Evolutionary conservation across 192 early-diverging fungal genomes (phyloP), one percentile per base, ranked within the genome.

Genomic region (Coemansia erecta): DNA sequence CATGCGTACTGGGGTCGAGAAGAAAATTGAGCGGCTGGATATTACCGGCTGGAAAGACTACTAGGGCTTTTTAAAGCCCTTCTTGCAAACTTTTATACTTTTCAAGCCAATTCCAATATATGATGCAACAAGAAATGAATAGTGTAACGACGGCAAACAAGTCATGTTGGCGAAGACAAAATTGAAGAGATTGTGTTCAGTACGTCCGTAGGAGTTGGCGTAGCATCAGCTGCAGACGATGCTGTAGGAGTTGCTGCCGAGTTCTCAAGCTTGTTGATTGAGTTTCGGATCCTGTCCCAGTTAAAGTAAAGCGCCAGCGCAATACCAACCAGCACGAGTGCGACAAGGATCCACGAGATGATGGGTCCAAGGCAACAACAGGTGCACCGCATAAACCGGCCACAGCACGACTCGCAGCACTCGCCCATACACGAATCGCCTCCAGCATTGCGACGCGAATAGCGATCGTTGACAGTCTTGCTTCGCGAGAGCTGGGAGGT

Each of bases 1-100:
- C 26, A 92, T 92, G 89, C 94, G 98, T 53, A 65, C 72, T 19
- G 91, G 92, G 58, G 97, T 99, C 9, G 72, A 94, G 53, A 82
- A 66, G 28, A 99, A 99, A 80, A 90, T 94, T 18, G 89, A 89
- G 22, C 85, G 69, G 40, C 73, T 99, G 58, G 87, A 90, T 31
- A 63, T 72, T 6, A 84, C 88, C 49, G 93, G 93, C 14, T 95
- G 92, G 92, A 87, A 92, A 49, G 82, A 85, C 23, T 97, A 97
- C 57, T 68, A 58, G 21, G 4, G 8, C 9, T 8, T 21, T 56
- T 44, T 44, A 44, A 15, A 44, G 5, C 4, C 17, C 5, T 44
- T 17, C 13, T 9, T 44, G 15, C 4, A 4, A 44, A 17, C 11
- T 8, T 15, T 44, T 9, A 44, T 14, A 14, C 4, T 44, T 31